Evolutionary conservation across 2,329 filamentous ascomycete species (phyloP).

Genomic region (Nemania sp.): DNA sequence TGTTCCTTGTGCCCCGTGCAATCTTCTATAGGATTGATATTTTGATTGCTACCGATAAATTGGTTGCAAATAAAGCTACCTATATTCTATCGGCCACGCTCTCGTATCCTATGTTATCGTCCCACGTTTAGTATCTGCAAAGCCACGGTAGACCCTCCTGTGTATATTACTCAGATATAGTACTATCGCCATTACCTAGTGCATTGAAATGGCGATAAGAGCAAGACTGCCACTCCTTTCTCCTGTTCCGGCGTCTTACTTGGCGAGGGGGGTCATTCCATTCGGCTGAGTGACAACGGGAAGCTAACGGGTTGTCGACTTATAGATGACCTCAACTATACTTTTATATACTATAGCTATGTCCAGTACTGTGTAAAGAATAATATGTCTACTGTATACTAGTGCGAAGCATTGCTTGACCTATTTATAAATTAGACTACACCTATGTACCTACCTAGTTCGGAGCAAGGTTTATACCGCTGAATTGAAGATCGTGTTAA

Average conservation of each 20-base stretch:
- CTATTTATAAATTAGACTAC: too few relatives aligned
- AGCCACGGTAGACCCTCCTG: too few relatives aligned
- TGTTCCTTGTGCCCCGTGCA: background rate
- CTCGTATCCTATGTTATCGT: background rate
- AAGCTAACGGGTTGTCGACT: background rate
- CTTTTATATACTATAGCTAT: too few relatives aligned
- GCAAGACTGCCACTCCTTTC: background rate
- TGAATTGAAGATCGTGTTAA: too few relatives aligned
- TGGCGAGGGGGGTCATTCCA: background rate
- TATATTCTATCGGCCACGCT: background rate
- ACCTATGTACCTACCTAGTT: too few relatives aligned
- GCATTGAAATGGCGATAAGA: background rate
- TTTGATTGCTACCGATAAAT: background rate
- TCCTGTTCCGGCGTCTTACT: background rate
- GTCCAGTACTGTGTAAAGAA: too few relatives aligned
- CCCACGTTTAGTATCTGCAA: too few relatives aligned
- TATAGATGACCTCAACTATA: too few relatives aligned
- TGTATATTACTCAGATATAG: too few relatives aligned
- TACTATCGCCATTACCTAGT: background rate
- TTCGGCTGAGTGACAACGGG: background rate
- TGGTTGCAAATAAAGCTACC: background rate
- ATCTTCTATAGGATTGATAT: background rate
- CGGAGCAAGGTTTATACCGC: too few relatives aligned
- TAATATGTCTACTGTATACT: too few relatives aligned
- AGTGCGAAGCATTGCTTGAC: too few relatives aligned